Conservation (phyloP, 148 eudicot species). For the Amaranthus hypochondriacus region DNA sequence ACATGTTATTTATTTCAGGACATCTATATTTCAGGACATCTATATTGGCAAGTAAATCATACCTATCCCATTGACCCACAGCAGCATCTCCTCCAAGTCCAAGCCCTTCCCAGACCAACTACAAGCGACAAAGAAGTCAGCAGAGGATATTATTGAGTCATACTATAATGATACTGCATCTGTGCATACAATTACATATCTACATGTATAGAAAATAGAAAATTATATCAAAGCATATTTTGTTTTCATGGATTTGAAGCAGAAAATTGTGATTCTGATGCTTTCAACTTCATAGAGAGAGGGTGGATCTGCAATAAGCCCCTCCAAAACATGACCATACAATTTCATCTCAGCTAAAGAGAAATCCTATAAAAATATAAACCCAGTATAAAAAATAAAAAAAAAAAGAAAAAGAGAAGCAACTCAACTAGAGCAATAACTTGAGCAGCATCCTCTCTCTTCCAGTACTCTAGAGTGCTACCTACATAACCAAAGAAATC, state of each 20-base stretch:
- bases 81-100: constrained; percentile 72
- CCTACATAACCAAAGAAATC: constrained; percentile 40
- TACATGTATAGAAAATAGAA: neutral
- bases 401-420: constrained; percentile 8
- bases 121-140: constrained; percentile 18
- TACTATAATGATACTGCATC: neutral
- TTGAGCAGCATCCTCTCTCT: constrained; percentile 80
- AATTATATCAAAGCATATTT: neutral
- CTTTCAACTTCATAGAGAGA: neutral
- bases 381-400: neutral
- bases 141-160: neutral
- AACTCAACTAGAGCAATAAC: constrained; percentile 69
- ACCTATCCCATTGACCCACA: constrained; percentile 87
- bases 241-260: neutral
- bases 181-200: neutral
- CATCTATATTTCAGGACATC: too few species aligned
- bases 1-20: too few species aligned
- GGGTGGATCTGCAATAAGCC: neutral
- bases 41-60: constrained; percentile 1
- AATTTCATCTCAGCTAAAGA: neutral
- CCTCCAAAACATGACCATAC: neutral
- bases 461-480: constrained; percentile 83
- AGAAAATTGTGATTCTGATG: neutral
- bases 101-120: constrained; percentile 90
- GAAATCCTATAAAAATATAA: neutral